Evolutionary conservation across 306 rosid genomes (phyloP).

Genomic region (Cercis canadensis): DNA sequence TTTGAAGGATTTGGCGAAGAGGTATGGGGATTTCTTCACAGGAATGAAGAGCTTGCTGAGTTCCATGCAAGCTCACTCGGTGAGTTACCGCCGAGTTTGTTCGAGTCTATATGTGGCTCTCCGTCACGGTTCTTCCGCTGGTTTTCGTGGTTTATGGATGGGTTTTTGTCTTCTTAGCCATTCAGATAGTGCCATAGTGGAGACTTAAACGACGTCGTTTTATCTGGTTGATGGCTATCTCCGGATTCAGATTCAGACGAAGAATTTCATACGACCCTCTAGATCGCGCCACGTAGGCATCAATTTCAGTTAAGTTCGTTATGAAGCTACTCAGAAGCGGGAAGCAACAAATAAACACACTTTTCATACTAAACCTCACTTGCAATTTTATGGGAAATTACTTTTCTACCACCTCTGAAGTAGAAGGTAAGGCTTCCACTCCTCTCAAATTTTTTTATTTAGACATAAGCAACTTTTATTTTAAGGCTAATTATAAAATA

Average conservation of each 20-base stretch:
- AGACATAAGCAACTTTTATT: too few species aligned
- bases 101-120: background rate
- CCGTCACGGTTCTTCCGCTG: too few species aligned
- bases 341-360: background rate
- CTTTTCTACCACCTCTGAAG: too few species aligned
- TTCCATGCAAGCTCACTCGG: constrained; percentile 51
- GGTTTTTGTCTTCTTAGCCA: background rate
- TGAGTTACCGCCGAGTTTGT: constrained; percentile 31
- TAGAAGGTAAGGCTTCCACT: too few species aligned
- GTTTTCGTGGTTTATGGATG: background rate
- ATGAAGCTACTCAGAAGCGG: background rate
- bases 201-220: constrained; percentile 3
- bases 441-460: too few species aligned
- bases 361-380: background rate
- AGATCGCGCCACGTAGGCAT: background rate
- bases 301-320: constrained; percentile 15
- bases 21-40: constrained; percentile 29
- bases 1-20: constrained; percentile 29
- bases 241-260: too few species aligned
- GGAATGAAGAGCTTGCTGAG: constrained; percentile 44
- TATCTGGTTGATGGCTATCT: too few species aligned
- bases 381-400: too few species aligned
- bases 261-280: too few species aligned
- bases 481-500: too few species aligned
- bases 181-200: background rate